Evolutionary conservation across 75 land plant genomes (phyloP), one percentile per base, ranked within the genome.

Genomic region (Pinus tabuliformis): DNA sequence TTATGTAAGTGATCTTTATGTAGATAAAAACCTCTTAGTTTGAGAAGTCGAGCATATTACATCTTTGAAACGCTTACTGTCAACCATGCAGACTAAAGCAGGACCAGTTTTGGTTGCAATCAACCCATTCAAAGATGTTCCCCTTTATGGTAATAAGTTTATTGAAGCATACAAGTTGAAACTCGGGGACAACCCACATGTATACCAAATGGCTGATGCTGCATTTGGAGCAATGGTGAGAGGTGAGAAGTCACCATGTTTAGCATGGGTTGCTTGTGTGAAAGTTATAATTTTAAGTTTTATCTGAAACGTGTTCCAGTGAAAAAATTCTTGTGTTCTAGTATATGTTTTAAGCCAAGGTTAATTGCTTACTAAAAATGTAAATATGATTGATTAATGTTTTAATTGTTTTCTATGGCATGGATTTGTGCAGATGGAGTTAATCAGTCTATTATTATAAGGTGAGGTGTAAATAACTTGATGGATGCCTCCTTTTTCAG

Each of bases 41-140:
- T 73, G 71, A 68, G 30, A 62, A 64, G 15, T 63, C 60, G 58
- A 56, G 13, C 3, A 20, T 57, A 45, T 36, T 62, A 39, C 57
- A 24, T 77, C 58, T 42, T 24, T 57, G 26, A 5, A 54, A 22
- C 14, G 37, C 37, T 59, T 70, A 21, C 45, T 62, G 20, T 77
- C 77, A 17, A 72, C 56, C 72, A 3, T 89, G 80, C 82, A 97
- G 99, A 97, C 91, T 22, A 95, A 86, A 82, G 99, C 99, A 42
- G 99, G 99, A 18, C 96, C 99, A 65, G 87, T 97, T 57, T 82
- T 97, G 85, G 79, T 97, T 75, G 98, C 98, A 8, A 63, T 97
- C 78, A 97, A 97, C 80, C 99, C 98, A 18, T 92, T 97, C 80
- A 97, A 95, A 81, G 80, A 85, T 74, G 87, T 91, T 22, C 72